phyloP scores from a whole-genome alignment of 345 rosid species.

The Populus deltoides region DNA sequence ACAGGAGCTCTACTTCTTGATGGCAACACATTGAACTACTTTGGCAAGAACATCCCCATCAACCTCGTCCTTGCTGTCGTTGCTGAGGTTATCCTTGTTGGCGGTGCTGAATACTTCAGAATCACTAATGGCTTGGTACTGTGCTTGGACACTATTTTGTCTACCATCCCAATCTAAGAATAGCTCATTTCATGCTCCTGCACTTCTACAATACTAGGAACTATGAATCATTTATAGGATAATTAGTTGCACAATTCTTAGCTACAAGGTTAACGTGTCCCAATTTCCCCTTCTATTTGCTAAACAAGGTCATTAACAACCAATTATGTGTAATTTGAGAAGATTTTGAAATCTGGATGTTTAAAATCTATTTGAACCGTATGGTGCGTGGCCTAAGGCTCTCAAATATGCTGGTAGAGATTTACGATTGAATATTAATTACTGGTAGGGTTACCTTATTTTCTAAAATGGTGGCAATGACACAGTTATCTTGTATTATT shows the following conservation, averaged over 20 bases:
- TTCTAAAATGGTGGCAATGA: background rate
- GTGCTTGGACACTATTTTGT: background rate
- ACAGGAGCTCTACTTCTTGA: slow-evolving; percentile 97
- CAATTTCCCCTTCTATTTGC: background rate
- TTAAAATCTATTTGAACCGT: background rate
- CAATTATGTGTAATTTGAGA: background rate
- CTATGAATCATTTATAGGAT: background rate
- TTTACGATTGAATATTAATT: no score
- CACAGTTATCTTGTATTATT: background rate
- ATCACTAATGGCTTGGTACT: slow-evolving; percentile 83
- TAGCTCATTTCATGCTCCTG: background rate
- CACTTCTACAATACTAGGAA: background rate
- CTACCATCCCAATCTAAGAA: background rate
- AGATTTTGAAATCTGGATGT: background rate
- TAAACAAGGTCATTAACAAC: no score
- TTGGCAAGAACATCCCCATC: slow-evolving; percentile 85
- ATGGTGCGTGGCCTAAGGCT: background rate
- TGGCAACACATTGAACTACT: slow-evolving; percentile 93
- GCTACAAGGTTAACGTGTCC: background rate
- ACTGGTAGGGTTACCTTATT: no score
- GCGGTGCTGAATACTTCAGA: slow-evolving; percentile 98
- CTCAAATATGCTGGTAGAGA: background rate
- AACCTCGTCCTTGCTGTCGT: slow-evolving; percentile 70
- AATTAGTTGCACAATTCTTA: background rate
- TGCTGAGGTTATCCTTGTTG: slow-evolving; percentile 85